These are phyloP conservation scores for Kwoniella bestiolae DNA, from an alignment of 768 basidiomycete genomes.

Conservation along the genomic window DNA sequence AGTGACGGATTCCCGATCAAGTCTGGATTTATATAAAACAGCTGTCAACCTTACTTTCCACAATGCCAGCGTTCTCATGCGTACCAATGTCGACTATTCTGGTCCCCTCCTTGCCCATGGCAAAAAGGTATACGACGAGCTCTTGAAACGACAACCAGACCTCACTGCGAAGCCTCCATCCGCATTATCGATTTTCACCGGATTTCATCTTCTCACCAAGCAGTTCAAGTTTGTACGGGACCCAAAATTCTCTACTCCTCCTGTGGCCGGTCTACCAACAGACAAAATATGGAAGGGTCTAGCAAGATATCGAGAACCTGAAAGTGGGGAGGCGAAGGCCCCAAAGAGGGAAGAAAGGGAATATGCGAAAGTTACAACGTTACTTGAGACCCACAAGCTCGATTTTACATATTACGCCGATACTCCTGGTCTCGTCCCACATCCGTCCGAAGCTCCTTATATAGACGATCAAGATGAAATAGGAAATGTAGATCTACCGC, in stretches of 20 bases:
- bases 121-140: conserved; percentile 64
- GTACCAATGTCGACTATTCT: conserved; percentile 76
- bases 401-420: conserved; percentile 88
- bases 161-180: conserved; percentile 45
- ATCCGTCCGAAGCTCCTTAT: conserved; percentile 17
- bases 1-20: conserved; percentile 75
- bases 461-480: conserved; percentile 63
- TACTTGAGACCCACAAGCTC: conserved; percentile 74
- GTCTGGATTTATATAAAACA: conserved; percentile 81
- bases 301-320: conserved; percentile 56
- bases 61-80: conserved; percentile 67
- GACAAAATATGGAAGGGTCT: conserved; percentile 59
- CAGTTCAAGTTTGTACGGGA: conserved; percentile 41
- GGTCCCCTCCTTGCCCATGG: conserved; percentile 72
- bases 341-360: conserved; percentile 60
- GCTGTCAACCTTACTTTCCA: conserved; percentile 73
- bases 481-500: conserved; percentile 83
- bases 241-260: conserved; percentile 47
- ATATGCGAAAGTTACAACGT: conserved; percentile 83
- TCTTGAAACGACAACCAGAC: conserved; percentile 60
- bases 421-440: conserved; percentile 61
- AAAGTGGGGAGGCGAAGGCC: conserved; percentile 7
- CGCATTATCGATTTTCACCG: conserved; percentile 38
- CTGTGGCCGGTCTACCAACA: conserved; percentile 41
- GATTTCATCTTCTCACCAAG: conserved; percentile 45